Percentiles rank a stretch among this genome's conserved stretches.
Conservation (phyloP, 2,329 filamentous ascomycete species). For the Bertia moriformis region DNA sequence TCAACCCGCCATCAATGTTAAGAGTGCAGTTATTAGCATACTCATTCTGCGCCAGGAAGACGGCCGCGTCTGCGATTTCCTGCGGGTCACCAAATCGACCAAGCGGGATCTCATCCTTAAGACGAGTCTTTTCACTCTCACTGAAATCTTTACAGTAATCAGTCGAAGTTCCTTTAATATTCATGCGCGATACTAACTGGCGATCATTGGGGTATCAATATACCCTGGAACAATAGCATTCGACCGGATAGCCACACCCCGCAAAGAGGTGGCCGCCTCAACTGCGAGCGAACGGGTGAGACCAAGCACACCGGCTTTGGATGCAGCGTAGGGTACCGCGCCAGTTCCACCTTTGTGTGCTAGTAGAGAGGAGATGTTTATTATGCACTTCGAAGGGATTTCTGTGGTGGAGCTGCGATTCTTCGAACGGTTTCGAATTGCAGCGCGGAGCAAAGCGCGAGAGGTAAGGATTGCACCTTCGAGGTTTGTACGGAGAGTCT, state of each 20-base stretch:
- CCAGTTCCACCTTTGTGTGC: constrained; percentile 56
- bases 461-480: constrained; percentile 46
- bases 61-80: constrained; percentile 69
- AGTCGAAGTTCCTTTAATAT: neutral
- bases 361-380: constrained; percentile 70
- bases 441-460: neutral
- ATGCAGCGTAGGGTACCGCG: constrained; percentile 60
- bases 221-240: constrained; percentile 77
- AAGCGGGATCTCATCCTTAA: constrained; percentile 41
- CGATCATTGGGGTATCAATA: constrained; percentile 68
- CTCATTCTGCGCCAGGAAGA: constrained; percentile 62
- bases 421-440: neutral
- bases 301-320: constrained; percentile 68
- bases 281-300: constrained; percentile 53
- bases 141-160: constrained; percentile 1
- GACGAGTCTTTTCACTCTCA: constrained; percentile 5
- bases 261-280: constrained; percentile 35
- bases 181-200: constrained; percentile 37
- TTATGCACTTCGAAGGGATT: constrained; percentile 36
- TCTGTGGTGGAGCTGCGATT: neutral
- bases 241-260: constrained; percentile 41
- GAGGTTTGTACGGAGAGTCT: constrained; percentile 58
- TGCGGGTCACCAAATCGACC: constrained; percentile 50
- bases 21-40: constrained; percentile 81
- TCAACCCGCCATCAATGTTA: constrained; percentile 74